A percentile compares a stretch with the other conserved stretches of the same genome.
Evolutionary conservation across 768 basidiomycete species (phyloP).

Genomic region (Ramaria sp.): DNA sequence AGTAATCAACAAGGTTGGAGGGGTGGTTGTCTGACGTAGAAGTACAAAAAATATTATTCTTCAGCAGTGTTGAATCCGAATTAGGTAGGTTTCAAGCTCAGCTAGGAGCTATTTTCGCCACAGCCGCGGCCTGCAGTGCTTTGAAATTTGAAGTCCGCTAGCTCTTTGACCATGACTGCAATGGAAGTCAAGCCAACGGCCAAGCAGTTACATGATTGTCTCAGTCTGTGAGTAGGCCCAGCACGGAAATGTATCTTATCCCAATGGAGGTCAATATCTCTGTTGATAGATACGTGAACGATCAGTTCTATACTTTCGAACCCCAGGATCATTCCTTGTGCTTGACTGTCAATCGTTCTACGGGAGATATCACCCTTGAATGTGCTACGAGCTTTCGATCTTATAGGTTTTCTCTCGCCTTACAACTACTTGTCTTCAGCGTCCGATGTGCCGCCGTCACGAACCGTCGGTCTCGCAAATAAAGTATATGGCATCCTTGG

Average conservation of each 20-base stretch:
- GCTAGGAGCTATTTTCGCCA: too few relatives aligned
- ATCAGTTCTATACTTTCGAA: constrained; percentile 6
- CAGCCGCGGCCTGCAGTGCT: too few relatives aligned
- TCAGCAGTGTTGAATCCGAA: too few relatives aligned
- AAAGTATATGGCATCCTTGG: constrained; percentile 32
- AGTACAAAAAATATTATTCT: too few relatives aligned
- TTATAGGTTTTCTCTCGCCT: not conserved
- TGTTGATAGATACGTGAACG: constrained; percentile 2
- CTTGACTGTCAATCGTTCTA: constrained; percentile 5
- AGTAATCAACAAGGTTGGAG: too few relatives aligned
- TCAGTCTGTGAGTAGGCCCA: not conserved
- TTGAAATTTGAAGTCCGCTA: too few relatives aligned
- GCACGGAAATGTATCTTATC: not conserved
- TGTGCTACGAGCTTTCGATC: not conserved
- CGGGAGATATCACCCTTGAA: constrained; percentile 4
- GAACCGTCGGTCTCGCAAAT: not conserved
- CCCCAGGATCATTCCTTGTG: constrained; percentile 2
- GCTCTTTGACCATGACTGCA: not conserved
- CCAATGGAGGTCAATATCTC: not conserved
- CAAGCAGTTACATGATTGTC: not conserved
- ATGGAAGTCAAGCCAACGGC: not conserved
- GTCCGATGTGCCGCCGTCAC: not conserved
- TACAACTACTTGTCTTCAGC: not conserved
- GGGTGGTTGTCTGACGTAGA: too few relatives aligned
- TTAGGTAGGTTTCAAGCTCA: too few relatives aligned